Base-by-base conservation (phyloP, 306 rosid genomes). In the Spatholobus suberectus region DNA sequence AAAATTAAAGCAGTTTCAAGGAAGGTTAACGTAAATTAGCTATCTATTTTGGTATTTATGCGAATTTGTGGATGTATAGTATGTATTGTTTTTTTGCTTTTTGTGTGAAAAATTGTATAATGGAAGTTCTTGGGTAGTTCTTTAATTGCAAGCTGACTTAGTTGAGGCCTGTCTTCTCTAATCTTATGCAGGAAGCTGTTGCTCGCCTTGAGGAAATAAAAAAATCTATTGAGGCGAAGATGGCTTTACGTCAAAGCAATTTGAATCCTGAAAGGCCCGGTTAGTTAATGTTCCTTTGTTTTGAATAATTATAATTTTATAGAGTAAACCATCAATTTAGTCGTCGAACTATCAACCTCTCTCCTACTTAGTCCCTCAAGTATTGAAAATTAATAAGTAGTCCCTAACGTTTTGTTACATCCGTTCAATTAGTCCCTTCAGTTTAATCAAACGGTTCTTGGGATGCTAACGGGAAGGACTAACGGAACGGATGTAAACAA, bases 231-330 rank as follows among this genome's bases (percentile, higher is more conserved):
- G 97, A 94, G 87, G 90, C 97, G 35, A 96, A 94, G 86, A 83
- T 92, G 91, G 86, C 91, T 76, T 91, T 94, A 75, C 98, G 99
- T 13, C 97, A 88, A 46, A 89, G 90, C 91, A 96, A 96, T 94
- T 86, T 92, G 91, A 96, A 92, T 86, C 97, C 97, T 5, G 99
- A 92, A 75, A 90, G 99, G 86, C 99, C 99, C 78, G 98, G 99
- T 96, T 77, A 82, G 97, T 86, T 65, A 65, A 24, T 69, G 13
- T 61, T 82, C 17, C 38, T 15, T 58, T 58, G 65, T 62, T 81
- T 75, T 77, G 0, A n/a, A 47, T 47, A 47, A 41, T 27, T 54
- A n/a, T 23, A 5, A n/a, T n/a, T n/a, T n/a, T n/a, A n/a, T n/a
- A n/a, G n/a, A n/a, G n/a, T n/a, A n/a, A n/a, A n/a, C n/a, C n/a